These are phyloP conservation scores for Aurinia saxatilis DNA, from an alignment of 345 rosid species.

Conservation along the genomic window DNA sequence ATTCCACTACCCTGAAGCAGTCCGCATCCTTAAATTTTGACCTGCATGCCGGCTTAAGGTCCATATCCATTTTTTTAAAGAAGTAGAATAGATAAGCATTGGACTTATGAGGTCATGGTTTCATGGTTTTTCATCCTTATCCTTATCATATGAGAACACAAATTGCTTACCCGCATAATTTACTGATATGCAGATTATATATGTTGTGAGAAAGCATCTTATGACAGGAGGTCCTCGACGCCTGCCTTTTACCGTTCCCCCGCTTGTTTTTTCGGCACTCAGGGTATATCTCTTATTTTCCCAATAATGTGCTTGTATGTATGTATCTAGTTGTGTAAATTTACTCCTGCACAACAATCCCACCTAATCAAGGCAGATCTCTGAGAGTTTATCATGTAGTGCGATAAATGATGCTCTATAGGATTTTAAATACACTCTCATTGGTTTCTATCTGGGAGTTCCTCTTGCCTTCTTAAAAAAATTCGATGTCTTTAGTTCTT, in stretches of 20 bases:
- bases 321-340: not conserved
- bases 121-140: not conserved
- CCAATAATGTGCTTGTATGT: not conserved
- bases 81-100: not conserved
- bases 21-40: not conserved
- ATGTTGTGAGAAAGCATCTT: slow-evolving; percentile 60
- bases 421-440: not conserved
- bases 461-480: not conserved
- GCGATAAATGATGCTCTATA: not conserved
- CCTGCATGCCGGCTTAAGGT: not conserved
- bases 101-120: slow-evolving; percentile 4
- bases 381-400: not conserved
- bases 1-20: not conserved
- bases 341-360: not conserved
- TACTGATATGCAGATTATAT: slow-evolving; percentile 54
- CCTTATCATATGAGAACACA: not conserved
- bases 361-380: not conserved
- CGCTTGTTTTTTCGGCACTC: slow-evolving; percentile 70
- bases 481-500: not conserved
- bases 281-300: slow-evolving; percentile 39
- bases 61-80: not conserved
- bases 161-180: not conserved
- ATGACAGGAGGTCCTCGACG: slow-evolving; percentile 72
- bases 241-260: slow-evolving; percentile 67
- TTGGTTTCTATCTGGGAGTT: not conserved